Conservation (phyloP, 2,329 filamentous ascomycete genomes). For the Aureobasidium sp. region DNA sequence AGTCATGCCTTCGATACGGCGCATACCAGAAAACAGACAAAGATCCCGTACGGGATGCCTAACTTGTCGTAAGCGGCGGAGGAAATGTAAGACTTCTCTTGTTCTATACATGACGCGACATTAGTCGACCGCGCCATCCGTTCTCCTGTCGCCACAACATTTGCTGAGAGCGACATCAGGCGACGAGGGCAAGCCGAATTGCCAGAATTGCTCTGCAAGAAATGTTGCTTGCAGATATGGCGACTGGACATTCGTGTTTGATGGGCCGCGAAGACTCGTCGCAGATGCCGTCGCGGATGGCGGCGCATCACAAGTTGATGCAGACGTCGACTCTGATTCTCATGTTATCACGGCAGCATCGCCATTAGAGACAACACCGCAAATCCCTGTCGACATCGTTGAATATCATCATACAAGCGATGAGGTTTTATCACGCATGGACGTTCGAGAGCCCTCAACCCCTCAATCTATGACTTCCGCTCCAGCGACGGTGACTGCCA, state of each 20-base stretch:
- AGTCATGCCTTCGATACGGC: constrained; percentile 12
- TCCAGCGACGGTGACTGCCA: background rate
- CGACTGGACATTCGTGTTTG: constrained; percentile 5
- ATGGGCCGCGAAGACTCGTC: background rate
- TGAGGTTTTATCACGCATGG: background rate
- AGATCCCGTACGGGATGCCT: constrained; percentile 7
- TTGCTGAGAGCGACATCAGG: background rate
- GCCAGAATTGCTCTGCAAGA: constrained; percentile 3
- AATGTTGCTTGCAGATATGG: constrained; percentile 4
- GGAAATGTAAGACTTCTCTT: constrained; percentile 18
- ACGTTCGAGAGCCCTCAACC: background rate
- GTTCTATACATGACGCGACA: too few relatives aligned
- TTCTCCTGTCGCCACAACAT: background rate
- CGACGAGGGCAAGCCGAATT: constrained; percentile 1
- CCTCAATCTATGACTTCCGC: background rate
- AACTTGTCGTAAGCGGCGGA: constrained; percentile 14
- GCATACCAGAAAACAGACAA: constrained; percentile 7
- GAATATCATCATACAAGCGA: background rate
- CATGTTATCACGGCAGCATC: background rate
- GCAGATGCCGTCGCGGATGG: background rate
- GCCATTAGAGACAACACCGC: background rate
- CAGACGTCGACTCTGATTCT: background rate
- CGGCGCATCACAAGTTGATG: background rate
- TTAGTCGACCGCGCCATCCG: background rate
- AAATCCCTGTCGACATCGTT: background rate